Base-by-base conservation (phyloP, 2,329 filamentous ascomycete genomes). In the Penicillium digitatum region DNA sequence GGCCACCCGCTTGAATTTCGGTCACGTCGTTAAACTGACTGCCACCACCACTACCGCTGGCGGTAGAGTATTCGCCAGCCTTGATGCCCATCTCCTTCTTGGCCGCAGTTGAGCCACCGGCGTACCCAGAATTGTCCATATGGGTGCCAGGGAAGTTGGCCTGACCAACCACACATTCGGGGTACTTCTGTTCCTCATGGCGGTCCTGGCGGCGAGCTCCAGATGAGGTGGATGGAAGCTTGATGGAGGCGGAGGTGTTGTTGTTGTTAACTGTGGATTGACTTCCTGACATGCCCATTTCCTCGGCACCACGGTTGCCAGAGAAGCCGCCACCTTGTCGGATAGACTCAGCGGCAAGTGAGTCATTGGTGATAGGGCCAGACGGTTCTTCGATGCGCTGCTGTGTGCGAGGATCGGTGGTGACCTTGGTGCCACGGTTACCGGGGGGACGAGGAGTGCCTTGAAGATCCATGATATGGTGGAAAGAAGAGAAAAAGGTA, bases 301-400 rank as follows among this genome's bases (percentile, higher is more conserved):
- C 77, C 38, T 78, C 76, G 18, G 79, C 78, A 58, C 80, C 76
- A 24, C 78, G 76, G 73, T 89, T 88, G 54, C 79, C 70, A 38
- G 80, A 75, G 64, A 89, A 90, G 12, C 71, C 75, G 60, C 87
- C 88, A 54, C 80, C 80, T 22, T 76, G 62, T 44, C 78, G 75
- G 56, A 84, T 74, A 0, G 89, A 94, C 66, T 93, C 86, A 55
- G 84, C 87, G 11, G 90, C 90, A 5, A 95, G 84, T 7, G 88
- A 93, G 72, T 87, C 88, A 14, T 81, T 76, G 42, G 81, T 75
- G 1, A 93, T 80, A 26, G 78, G 65, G 49, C 90, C 90, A 5
- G 86, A 76, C 14, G 79, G 76, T 71, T 94, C 89, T 16, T 76
- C 69, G 55, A 79, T 81, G 27, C 83, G 81, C 42, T 82, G 78